Evolutionary conservation across 441 rosid species (phyloP).

Genomic region (Macaranga tanarius): DNA sequence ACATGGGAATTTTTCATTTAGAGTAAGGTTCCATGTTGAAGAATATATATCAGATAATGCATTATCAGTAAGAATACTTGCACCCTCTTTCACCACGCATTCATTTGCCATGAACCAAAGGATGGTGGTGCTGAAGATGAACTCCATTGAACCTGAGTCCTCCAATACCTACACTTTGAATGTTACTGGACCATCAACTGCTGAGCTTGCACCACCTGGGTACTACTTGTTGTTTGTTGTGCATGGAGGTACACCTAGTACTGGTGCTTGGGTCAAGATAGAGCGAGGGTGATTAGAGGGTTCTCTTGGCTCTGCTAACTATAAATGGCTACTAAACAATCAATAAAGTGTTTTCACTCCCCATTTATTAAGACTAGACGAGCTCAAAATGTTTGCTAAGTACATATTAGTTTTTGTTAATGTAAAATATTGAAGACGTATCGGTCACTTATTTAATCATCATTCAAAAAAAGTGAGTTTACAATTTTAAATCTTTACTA

Average conservation of each 20-base stretch:
- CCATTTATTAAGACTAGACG: too few species aligned
- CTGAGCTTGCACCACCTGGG: constrained; percentile 73
- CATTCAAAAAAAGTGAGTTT: too few species aligned
- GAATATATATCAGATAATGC: constrained; percentile 28
- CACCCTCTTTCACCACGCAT: constrained; percentile 79
- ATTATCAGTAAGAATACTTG: constrained; percentile 48
- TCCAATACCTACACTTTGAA: constrained; percentile 27
- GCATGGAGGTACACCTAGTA: constrained; percentile 62
- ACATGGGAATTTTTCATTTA: constrained; percentile 30
- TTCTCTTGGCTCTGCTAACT: not conserved
- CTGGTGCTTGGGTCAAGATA: constrained; percentile 62
- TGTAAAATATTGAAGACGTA: too few species aligned
- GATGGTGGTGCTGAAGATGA: constrained; percentile 56
- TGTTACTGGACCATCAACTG: constrained; percentile 54
- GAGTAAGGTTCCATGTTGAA: constrained; percentile 33
- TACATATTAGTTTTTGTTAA: too few species aligned
- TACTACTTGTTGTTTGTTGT: constrained; percentile 72
- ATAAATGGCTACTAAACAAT: too few species aligned
- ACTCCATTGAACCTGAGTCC: constrained; percentile 17
- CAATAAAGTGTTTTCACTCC: too few species aligned
- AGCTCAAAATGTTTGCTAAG: too few species aligned
- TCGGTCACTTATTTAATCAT: too few species aligned
- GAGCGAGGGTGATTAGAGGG: constrained; percentile 17
- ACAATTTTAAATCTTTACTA: too few species aligned
- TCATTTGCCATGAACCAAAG: constrained; percentile 79